A percentile compares a stretch with the other conserved stretches of the same genome.
Evolutionary conservation across 2,329 filamentous ascomycete genomes (phyloP).

Genomic region (Tetracladium maxilliforme): DNA sequence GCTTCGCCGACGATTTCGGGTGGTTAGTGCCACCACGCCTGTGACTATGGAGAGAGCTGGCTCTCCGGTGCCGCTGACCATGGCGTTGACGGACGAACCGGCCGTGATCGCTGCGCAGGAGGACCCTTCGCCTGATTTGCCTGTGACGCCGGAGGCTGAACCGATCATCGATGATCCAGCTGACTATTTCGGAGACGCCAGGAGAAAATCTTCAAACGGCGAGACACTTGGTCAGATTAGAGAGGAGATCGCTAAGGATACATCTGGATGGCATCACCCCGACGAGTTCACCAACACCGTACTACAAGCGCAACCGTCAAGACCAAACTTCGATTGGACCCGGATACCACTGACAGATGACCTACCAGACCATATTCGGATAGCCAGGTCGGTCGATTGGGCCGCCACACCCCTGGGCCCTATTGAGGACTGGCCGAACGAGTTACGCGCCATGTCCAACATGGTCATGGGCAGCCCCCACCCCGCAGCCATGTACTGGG

Average conservation of each 20-base stretch:
- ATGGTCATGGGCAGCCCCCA: conserved; percentile 69
- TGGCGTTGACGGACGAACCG: too few species aligned
- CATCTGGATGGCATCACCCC: conserved; percentile 20
- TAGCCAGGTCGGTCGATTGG: conserved; percentile 63
- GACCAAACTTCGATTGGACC: conserved; percentile 69
- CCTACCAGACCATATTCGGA: conserved; percentile 56
- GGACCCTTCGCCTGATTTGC: too few species aligned
- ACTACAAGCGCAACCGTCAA: conserved; percentile 17
- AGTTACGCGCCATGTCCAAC: conserved; percentile 66
- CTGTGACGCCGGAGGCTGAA: too few species aligned
- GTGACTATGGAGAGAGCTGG: too few species aligned
- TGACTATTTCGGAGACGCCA: too few species aligned
- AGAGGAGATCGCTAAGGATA: too few species aligned
- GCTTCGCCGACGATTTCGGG: conserved; percentile 7
- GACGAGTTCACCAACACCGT: conserved; percentile 27
- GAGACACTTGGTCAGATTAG: too few species aligned
- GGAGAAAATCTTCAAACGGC: too few species aligned
- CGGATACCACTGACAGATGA: conserved; percentile 46
- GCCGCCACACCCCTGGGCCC: conserved; percentile 57
- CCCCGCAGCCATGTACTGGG: conserved; percentile 70
- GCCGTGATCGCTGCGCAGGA: too few species aligned
- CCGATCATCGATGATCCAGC: too few species aligned
- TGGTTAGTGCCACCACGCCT: too few species aligned
- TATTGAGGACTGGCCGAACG: conserved; percentile 57
- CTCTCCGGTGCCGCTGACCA: conserved; percentile 22